Evolutionary conservation across 2,329 filamentous ascomycete species (phyloP).

Genomic region (Fusarium sp.): DNA sequence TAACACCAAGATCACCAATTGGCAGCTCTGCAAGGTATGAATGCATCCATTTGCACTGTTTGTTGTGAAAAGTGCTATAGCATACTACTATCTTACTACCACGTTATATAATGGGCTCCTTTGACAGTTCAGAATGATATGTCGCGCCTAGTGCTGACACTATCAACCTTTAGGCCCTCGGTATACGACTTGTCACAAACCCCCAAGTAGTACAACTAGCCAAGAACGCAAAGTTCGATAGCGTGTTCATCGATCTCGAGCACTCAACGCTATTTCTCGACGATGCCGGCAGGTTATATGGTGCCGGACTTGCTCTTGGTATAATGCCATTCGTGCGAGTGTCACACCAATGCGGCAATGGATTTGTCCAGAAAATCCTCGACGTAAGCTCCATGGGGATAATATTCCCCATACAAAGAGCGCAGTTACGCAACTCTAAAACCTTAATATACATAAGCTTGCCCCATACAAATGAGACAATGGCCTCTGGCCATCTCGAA

Average conservation of each 20-base stretch:
- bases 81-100: too few relatives aligned
- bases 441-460: background rate
- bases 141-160: fast-evolving
- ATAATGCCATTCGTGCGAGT: background rate
- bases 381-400: background rate
- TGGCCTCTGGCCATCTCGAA: background rate
- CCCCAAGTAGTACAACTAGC: background rate
- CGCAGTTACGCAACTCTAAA: background rate
- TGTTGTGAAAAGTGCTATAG: fast-evolving
- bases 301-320: background rate
- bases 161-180: background rate
- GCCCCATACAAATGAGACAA: background rate
- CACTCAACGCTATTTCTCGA: background rate
- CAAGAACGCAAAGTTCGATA: background rate
- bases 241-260: background rate
- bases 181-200: background rate
- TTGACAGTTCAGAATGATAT: fast-evolving
- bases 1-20: too few relatives aligned
- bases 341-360: background rate
- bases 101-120: fast-evolving
- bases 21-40: too few relatives aligned
- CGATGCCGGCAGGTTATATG: background rate
- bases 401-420: background rate
- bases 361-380: background rate
- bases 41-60: too few relatives aligned